phyloP scores from a whole-genome alignment of 305 asterid genomes.

The Nicotiana rustica region DNA sequence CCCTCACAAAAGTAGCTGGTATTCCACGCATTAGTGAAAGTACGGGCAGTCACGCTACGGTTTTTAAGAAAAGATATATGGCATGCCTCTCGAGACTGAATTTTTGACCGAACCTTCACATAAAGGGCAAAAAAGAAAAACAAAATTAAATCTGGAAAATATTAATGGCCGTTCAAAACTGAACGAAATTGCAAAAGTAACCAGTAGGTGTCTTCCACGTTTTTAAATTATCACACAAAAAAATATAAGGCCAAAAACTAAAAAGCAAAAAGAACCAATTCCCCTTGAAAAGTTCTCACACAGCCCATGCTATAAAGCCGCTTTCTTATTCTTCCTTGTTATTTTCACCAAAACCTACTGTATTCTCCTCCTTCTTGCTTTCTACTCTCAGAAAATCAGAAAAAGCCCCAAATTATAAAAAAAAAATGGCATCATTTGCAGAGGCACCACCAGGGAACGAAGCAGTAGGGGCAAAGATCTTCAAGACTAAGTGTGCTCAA shows the following conservation, averaged over 20 bases:
- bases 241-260: neutral
- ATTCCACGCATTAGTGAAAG: neutral
- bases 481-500: slow-evolving; percentile 60
- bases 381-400: neutral
- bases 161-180: neutral
- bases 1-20: neutral
- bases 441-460: slow-evolving; percentile 57
- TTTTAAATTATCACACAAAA: no score
- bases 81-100: neutral
- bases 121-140: neutral
- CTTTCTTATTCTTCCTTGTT: neutral
- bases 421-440: slow-evolving; percentile 51
- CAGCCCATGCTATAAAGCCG: neutral
- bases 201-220: neutral
- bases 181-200: neutral
- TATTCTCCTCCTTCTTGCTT: neutral
- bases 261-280: neutral
- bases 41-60: neutral
- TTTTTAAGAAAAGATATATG: neutral
- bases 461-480: slow-evolving; percentile 53
- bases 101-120: neutral
- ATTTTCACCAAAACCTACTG: neutral
- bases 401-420: neutral
- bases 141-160: neutral
- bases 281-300: neutral